Evolutionary conservation across 164 flowering plant genomes (phyloP).

Genomic region (Brasenia schreberi): DNA sequence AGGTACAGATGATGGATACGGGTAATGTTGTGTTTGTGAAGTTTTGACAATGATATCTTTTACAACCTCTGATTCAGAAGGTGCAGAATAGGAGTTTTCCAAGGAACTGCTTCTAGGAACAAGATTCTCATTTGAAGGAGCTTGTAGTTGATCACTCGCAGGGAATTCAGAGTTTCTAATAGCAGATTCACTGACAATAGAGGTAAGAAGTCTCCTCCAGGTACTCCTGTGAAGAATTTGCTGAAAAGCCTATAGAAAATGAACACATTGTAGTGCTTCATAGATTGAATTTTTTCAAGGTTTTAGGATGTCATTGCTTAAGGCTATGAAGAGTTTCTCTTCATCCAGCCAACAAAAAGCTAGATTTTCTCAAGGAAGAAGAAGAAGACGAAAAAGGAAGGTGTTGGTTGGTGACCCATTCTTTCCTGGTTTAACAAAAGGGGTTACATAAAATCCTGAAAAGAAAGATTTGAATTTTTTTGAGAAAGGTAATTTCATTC

Average conservation of each 20-base stretch:
- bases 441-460: too few species aligned
- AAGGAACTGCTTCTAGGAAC: conserved; percentile 30
- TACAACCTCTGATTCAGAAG: conserved; percentile 52
- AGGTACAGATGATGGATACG: conserved; percentile 49
- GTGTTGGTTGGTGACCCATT: too few species aligned
- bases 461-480: too few species aligned
- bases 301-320: too few species aligned
- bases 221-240: conserved; percentile 29
- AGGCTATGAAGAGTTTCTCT: too few species aligned
- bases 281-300: too few species aligned
- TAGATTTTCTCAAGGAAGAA: too few species aligned
- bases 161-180: conserved; percentile 65
- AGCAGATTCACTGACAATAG: conserved; percentile 42
- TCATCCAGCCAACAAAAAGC: too few species aligned
- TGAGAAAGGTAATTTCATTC: too few species aligned
- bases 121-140: conserved; percentile 35
- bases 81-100: conserved; percentile 38
- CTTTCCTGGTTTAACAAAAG: too few species aligned
- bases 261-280: too few species aligned
- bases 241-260: conserved; percentile 36
- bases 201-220: conserved; percentile 41
- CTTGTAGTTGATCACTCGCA: conserved; percentile 53
- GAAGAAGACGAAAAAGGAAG: too few species aligned
- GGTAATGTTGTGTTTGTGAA: conserved; percentile 42
- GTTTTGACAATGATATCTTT: conserved; percentile 40